Evolutionary conservation across 257 asterid species (phyloP), one percentile per base, ranked within the genome.

Genomic region (Rubia yunnanensis): DNA sequence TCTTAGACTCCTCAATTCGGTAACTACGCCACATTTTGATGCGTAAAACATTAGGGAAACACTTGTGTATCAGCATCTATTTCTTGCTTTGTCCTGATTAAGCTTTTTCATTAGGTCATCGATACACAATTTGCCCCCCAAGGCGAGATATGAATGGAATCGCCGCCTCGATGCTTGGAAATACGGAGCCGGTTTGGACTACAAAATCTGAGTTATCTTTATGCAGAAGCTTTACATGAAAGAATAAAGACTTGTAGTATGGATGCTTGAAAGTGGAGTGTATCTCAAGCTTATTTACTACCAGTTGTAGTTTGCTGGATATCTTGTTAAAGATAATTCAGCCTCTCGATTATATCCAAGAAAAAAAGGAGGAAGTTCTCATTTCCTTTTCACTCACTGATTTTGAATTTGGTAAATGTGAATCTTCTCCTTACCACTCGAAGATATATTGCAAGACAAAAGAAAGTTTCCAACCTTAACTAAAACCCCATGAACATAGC

Each of bases 151-250:
- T 17, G 76, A 73, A 76, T 89, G 95, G 98, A 87, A 73, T 69
- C 83, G 85, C 63, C 83, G 78, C 76, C 91, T 92, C 7, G 97
- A 87, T 72, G 96, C 98, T 48, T 92, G 98, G 98, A 80, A 87
- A 71, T 92, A 89, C 81, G 98, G 98, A 76, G 85, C 97, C 72
- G 98, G 98, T 68, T 81, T 89, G 20, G 98, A 92, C 83, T 89
- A 89, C 79, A 69, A 77, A 77, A 64, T 82, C 44, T 28, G 69
- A 81, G 64, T 36, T 53, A 67, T 48, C 5, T 55, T 26, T 38
- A 70, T 48, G 60, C 52, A 38, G 48, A 55, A 28, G 46, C 28
- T 44, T 4, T 39, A 44, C 26, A 44, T 23, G 32, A n/a, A 24
- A 39, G 50, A 44, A 15, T 31, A 7, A 17, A 31, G 10, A 24